Conservation (phyloP, 177 flowering plant genomes). For the Vitis hybrid region DNA sequence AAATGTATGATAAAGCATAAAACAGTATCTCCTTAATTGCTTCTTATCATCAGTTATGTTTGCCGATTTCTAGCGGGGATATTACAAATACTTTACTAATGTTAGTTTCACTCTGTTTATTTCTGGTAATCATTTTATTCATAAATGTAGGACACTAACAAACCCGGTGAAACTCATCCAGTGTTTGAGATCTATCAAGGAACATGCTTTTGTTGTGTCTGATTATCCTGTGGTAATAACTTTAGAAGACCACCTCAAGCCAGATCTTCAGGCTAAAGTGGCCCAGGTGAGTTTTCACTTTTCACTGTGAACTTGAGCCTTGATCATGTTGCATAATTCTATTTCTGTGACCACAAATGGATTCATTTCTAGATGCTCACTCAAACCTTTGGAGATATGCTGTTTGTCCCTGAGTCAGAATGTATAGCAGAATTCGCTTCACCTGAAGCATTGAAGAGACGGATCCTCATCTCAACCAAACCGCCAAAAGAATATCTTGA, state of each 20-base stretch:
- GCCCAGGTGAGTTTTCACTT: slow-evolving; percentile 29
- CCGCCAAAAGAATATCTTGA: slow-evolving; percentile 39
- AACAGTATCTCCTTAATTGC: no score
- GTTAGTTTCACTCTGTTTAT: no score
- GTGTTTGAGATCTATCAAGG: slow-evolving; percentile 31
- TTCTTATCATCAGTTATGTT: no score
- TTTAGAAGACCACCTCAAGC: slow-evolving; percentile 49
- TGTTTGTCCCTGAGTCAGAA: slow-evolving; percentile 22
- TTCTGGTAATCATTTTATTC: no score
- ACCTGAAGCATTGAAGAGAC: slow-evolving; percentile 35
- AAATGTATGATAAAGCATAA: no score
- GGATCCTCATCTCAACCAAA: slow-evolving; percentile 37
- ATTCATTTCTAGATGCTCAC: slow-evolving; percentile 34
- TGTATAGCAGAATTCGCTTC: slow-evolving; percentile 30
- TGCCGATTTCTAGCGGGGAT: no score
- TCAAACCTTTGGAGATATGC: slow-evolving; percentile 30
- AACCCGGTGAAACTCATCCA: slow-evolving; percentile 29
- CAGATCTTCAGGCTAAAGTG: slow-evolving; percentile 48
- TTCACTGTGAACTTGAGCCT: background rate
- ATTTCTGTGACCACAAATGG: background rate
- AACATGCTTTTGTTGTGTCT: slow-evolving; percentile 33
- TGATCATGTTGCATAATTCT: background rate
- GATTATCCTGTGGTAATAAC: slow-evolving; percentile 47
- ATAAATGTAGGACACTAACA: slow-evolving; percentile 28
- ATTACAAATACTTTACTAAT: no score